Percentiles rank a stretch among this genome's conserved stretches.
These are phyloP conservation scores for Eimeria tenella DNA, from an alignment of 169 alveolate species.

Conservation along the genomic window DNA sequence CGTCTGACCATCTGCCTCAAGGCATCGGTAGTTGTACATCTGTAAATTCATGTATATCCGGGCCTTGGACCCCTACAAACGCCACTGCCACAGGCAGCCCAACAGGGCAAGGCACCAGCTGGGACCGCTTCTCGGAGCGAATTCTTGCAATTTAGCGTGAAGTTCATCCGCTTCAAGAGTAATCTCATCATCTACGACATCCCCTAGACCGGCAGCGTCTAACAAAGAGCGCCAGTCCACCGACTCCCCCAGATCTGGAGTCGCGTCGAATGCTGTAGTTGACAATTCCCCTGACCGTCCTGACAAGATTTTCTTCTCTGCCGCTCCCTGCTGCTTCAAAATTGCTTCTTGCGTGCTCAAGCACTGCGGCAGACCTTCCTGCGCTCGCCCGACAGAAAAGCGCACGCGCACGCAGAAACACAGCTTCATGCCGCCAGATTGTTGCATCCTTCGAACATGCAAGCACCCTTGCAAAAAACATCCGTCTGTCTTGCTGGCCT, in stretches of 20 bases:
- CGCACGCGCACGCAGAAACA: not conserved
- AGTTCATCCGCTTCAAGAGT: slow-evolving; percentile 62
- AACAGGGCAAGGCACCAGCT: slow-evolving; percentile 50
- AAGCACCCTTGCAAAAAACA: not conserved
- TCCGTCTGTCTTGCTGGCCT: not conserved
- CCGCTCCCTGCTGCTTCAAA: not conserved
- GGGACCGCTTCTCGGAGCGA: slow-evolving; percentile 34
- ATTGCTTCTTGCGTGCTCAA: slow-evolving; percentile 65
- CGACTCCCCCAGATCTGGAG: slow-evolving; percentile 31
- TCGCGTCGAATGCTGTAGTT: not conserved
- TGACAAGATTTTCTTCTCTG: slow-evolving; percentile 6
- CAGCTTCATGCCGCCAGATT: not conserved
- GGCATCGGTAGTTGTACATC: not conserved
- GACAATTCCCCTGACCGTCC: not conserved
- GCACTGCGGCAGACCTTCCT: slow-evolving; percentile 64
- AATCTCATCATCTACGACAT: slow-evolving; percentile 40
- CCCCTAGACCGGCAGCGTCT: slow-evolving; percentile 68
- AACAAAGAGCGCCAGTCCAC: slow-evolving; percentile 56
- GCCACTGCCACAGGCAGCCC: slow-evolving; percentile 72
- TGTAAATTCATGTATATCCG: not conserved
- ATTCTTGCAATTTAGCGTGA: slow-evolving; percentile 56
- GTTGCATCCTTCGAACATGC: not conserved
- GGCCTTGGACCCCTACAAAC: not conserved
- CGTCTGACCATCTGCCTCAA: too few relatives aligned
- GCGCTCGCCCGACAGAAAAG: not conserved